Base-by-base conservation (phyloP, 2,329 filamentous ascomycete species). In the Colletotrichum godetiae region DNA sequence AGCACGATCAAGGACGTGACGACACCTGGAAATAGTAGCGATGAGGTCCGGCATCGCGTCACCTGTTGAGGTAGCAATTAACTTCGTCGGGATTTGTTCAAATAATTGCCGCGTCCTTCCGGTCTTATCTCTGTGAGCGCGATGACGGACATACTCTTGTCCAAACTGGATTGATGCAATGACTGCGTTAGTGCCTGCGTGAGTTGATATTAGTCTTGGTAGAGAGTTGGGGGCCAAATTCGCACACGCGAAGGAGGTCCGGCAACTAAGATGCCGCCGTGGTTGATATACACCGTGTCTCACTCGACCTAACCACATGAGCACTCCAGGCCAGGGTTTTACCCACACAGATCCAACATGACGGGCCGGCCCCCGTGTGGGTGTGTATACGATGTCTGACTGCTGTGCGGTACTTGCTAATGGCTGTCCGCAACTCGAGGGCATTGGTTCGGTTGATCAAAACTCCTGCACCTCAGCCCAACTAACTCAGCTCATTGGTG, bases 1-100 rank as follows among this genome's bases (percentile, higher is more conserved):
- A 74, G 72, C 72, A 74, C 72, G 72, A 74, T 74, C 72, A 74
- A 61, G 72, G 33, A 74, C 72, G 72, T 74, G 72, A 72, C 72
- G 72, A 74, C 73, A 73, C 71, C 71, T 73, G 71, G 71, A 73
- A 73, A 73, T 56, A 60, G 35, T 6, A 66, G 71, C 71, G 71
- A 73, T 73, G 71, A 64, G 46, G 67, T 67, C 60, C 60, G 67
- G 67, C 71, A 70, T 73, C 71, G 67, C 67, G 67, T 73, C 71
- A 65, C 61, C 71, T 67, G 71, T 73, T 73, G 35, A 70, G 67
- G 60, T 73, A 70, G 67, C 67, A 73, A 69, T 57, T 22, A 4
- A 70, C 60, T 71, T 71, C 35, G 27, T 70, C 71, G 67, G 61
- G 35, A 60, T 42, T 35, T 49, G 6, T 65, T 60, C 60, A 52